Conservation (phyloP, 495 filamentous ascomycete species). For the Tuber brumale region DNA sequence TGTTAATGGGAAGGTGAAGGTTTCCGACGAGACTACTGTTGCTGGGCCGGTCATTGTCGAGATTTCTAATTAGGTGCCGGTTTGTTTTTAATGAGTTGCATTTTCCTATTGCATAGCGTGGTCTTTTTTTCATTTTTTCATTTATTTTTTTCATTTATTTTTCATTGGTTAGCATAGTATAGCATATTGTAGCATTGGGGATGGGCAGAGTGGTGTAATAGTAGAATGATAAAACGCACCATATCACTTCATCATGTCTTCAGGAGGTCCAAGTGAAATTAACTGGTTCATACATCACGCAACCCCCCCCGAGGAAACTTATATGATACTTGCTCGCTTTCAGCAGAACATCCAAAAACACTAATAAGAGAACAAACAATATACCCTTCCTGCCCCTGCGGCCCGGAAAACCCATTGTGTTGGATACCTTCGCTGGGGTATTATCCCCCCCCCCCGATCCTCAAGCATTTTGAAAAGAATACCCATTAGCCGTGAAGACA, state of each 20-base stretch:
- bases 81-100: background rate
- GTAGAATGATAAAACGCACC: background rate
- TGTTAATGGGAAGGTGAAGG: conserved; percentile 42
- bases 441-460: too few relatives aligned
- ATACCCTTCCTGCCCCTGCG: too few relatives aligned
- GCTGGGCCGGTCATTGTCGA: conserved; percentile 49
- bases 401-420: too few relatives aligned
- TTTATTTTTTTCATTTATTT: background rate
- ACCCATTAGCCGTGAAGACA: too few relatives aligned
- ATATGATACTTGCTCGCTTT: too few relatives aligned
- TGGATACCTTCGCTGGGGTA: too few relatives aligned
- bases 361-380: background rate
- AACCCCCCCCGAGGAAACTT: too few relatives aligned
- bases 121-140: background rate
- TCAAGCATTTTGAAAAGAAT: too few relatives aligned
- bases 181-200: background rate
- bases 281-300: too few relatives aligned
- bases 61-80: conserved; percentile 35
- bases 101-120: background rate
- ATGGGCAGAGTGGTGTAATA: background rate
- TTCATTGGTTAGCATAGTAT: background rate
- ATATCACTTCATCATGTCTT: background rate
- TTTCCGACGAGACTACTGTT: conserved; percentile 47
- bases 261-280: background rate
- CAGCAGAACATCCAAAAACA: background rate